Evolutionary conservation across 371 early-diverging fungal species (phyloP), one percentile per base, ranked within the genome.

Genomic region (Actinomucor elegans): DNA sequence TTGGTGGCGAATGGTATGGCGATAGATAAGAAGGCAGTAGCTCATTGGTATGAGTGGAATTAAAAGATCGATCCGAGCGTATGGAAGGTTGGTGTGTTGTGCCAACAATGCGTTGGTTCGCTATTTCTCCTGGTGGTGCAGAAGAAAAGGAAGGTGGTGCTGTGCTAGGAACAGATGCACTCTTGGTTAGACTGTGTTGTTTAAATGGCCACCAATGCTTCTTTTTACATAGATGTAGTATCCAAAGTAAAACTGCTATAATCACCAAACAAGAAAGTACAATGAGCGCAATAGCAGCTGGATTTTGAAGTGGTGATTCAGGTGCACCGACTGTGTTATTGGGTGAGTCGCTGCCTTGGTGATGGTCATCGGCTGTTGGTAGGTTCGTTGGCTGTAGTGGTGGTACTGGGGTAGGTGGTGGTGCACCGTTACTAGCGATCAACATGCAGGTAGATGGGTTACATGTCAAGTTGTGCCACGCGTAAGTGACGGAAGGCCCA

Each of bases 391-490:
- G 8, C 17, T 23, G n/a, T 42, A 20, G 48, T 23, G 48, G 48
- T 42, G 57, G 43, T 51, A 57, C 18, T 29, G 67, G 37, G 20
- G 45, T n/a, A 20, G 55, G 64, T n/a, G 49, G 53, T 42, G 53
- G 48, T 36, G 53, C 28, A 11, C 53, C 53, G 20, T 52, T 42
- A 21, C 48, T 53, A 12, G 53, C 58, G 14, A 50, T 57, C n/a
- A 73, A 20, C 43, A 64, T 48, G 33, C 73, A 73, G 10, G 55
- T 69, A 2, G 26, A 38, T 4, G 70, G 65, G 32, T 73, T 65
- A 34, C 73, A 73, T 17, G 70, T 73, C 51, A 73, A 45, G 41
- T 64, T 73, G 29, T 73, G 67, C 73, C 70, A 73, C 21, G 67
- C 45, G 44, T 67, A 57, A 7, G 57, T 67, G 2, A 59, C 56